Evolutionary conservation across 2,329 filamentous ascomycete species (phyloP).

Genomic region (Pyricularia grisea): DNA sequence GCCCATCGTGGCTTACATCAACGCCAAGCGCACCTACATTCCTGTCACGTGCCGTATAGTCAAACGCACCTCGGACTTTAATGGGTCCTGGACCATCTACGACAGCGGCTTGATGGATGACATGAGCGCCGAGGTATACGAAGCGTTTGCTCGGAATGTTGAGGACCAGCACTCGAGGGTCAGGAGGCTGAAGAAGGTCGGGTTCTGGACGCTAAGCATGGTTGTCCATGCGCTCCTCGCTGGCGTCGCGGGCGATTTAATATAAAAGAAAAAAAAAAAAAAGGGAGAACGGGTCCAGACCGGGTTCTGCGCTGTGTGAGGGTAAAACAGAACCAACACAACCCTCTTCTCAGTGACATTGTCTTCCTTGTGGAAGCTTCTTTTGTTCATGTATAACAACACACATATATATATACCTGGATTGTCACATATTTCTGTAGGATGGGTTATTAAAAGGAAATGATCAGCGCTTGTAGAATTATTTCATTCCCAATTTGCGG

Average conservation of each 20-base stretch:
- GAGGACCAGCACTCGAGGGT: conserved; percentile 80
- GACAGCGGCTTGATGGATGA: conserved; percentile 94
- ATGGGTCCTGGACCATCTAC: conserved; percentile 90
- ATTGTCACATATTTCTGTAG: background rate
- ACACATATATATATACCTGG: background rate
- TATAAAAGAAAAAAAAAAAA: conserved; percentile 18
- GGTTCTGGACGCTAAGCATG: conserved; percentile 89
- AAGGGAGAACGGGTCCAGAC: background rate
- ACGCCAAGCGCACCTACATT: conserved; percentile 89
- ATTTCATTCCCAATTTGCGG: background rate
- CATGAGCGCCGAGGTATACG: conserved; percentile 84
- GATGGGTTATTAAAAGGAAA: background rate
- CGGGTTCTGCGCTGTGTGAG: background rate
- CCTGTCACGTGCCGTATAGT: conserved; percentile 91
- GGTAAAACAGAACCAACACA: background rate
- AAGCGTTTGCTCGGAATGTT: conserved; percentile 87
- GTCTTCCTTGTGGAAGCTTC: background rate
- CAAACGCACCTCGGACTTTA: conserved; percentile 80
- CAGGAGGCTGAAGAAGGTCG: conserved; percentile 81
- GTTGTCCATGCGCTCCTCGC: conserved; percentile 91
- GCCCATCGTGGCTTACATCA: conserved; percentile 97
- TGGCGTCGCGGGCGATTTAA: conserved; percentile 79
- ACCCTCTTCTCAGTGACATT: background rate
- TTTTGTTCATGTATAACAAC: background rate
- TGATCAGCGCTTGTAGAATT: background rate